Evolutionary conservation across 345 rosid genomes (phyloP).

Genomic region (Acer negundo): DNA sequence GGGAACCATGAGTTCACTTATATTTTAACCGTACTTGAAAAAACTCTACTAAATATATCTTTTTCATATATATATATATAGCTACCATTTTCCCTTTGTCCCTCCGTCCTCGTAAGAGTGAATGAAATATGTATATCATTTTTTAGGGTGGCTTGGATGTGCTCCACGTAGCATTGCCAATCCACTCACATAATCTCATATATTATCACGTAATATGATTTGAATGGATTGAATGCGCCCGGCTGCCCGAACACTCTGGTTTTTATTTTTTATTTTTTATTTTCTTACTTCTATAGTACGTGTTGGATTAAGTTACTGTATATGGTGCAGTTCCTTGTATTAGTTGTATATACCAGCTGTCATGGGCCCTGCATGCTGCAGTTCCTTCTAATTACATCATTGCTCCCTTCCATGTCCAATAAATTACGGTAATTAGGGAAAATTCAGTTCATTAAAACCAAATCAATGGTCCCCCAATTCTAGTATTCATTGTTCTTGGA

Average conservation of each 20-base stretch:
- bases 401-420: conserved; percentile 18
- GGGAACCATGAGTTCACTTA: too few species aligned
- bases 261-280: background rate
- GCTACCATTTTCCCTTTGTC: too few species aligned
- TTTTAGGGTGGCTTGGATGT: too few species aligned
- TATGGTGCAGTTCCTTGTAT: background rate
- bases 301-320: background rate
- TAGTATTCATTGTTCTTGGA: conserved; percentile 4
- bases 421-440: conserved; percentile 1
- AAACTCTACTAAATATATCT: too few species aligned
- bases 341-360: conserved; percentile 19
- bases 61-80: too few species aligned
- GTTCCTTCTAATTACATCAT: background rate
- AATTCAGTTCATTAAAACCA: background rate
- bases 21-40: too few species aligned
- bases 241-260: too few species aligned
- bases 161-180: too few species aligned
- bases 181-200: background rate
- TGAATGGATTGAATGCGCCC: too few species aligned
- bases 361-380: conserved; percentile 18
- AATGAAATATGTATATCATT: too few species aligned
- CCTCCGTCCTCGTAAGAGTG: background rate
- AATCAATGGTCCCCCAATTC: conserved; percentile 26
- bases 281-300: background rate
- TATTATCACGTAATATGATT: too few species aligned